These are phyloP conservation scores for Sideroxylon spinosum DNA, from an alignment of 179 eudicot species.

Conservation along the genomic window DNA sequence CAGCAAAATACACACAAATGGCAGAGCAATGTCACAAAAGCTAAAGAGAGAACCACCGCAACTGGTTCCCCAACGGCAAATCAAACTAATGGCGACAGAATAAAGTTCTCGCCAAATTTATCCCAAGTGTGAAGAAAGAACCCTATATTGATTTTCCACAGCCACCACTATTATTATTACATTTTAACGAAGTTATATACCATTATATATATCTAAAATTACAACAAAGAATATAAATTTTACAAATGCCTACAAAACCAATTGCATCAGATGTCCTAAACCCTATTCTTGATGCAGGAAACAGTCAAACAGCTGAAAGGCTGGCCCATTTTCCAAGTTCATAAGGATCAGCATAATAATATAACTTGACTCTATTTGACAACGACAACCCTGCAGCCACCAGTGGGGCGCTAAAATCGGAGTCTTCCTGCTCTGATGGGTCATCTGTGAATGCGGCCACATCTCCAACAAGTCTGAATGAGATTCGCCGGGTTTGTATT, in stretches of 20 bases:
- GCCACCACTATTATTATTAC: constrained; percentile 1
- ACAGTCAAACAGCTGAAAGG: constrained; percentile 60
- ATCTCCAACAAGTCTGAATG: constrained; percentile 79
- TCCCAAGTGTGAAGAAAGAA: not conserved
- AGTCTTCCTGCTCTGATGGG: constrained; percentile 68
- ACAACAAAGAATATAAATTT: constrained; percentile 16
- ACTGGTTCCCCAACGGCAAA: not conserved
- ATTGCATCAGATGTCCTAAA: not conserved
- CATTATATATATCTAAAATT: constrained; percentile 1
- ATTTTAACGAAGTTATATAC: not conserved
- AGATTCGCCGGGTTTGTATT: constrained; percentile 57
- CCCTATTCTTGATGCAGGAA: not conserved
- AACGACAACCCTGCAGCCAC: constrained; percentile 71
- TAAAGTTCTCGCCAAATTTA: too few species aligned
- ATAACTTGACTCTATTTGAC: constrained; percentile 73
- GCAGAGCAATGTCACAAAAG: not conserved
- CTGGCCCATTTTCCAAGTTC: constrained; percentile 96
- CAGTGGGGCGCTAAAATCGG: constrained; percentile 44
- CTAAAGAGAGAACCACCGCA: not conserved
- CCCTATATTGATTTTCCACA: not conserved
- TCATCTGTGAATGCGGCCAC: constrained; percentile 70
- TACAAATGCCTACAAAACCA: constrained; percentile 10
- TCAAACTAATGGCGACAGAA: not conserved
- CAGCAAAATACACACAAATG: not conserved
- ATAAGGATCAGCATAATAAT: constrained; percentile 82